phyloP scores from a whole-genome alignment of 129 eudicot genomes.

The Lactuca sativa region DNA sequence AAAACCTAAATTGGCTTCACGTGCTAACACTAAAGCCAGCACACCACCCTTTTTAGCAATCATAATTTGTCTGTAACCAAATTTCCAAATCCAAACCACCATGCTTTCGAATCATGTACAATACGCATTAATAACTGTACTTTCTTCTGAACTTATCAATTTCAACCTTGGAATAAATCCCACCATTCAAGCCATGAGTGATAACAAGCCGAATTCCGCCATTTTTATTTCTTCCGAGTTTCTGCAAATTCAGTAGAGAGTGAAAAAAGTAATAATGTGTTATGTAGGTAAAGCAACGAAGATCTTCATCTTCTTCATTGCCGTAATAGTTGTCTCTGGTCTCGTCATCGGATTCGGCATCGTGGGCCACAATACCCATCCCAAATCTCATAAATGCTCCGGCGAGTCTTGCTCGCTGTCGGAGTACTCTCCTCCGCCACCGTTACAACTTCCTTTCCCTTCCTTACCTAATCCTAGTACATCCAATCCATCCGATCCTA shows the following conservation, averaged over 20 bases:
- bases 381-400: conserved; percentile 52
- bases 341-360: conserved; percentile 62
- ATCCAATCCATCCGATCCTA: conserved; percentile 36
- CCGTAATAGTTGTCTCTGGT: conserved; percentile 51
- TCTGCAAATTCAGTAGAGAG: conserved; percentile 9
- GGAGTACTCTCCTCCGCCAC: conserved; percentile 28
- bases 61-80: not conserved
- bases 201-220: conserved; percentile 21
- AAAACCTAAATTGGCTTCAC: conserved; percentile 45
- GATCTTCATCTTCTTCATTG: conserved; percentile 85
- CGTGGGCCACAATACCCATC: conserved; percentile 31
- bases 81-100: conserved; percentile 3
- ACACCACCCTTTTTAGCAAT: conserved; percentile 1
- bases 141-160: not conserved
- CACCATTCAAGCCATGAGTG: conserved; percentile 9
- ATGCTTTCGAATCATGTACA: not conserved
- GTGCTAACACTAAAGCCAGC: conserved; percentile 40
- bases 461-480: conserved; percentile 27
- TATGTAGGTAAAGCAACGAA: conserved; percentile 96
- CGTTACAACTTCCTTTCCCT: conserved; percentile 34
- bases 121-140: not conserved
- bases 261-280: conserved; percentile 44
- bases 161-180: not conserved
- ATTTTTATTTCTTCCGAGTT: conserved; percentile 15
- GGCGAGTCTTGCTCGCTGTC: conserved; percentile 40